Conservation (phyloP, 352 stramenopile genomes). For the Phytophthora quininea region DNA sequence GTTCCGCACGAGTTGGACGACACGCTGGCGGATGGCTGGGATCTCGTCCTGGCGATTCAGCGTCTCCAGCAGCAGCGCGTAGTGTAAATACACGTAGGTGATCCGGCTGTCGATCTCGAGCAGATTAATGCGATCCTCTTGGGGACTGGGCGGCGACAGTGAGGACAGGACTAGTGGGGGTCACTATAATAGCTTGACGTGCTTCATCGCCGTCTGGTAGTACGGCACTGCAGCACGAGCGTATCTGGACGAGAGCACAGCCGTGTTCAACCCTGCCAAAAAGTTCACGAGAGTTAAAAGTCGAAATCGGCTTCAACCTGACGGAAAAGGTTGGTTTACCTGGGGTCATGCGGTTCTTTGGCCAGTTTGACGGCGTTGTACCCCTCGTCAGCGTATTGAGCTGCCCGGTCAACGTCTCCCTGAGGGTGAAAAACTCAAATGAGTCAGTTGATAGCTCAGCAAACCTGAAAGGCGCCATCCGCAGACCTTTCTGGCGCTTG, state of each 20-base stretch:
- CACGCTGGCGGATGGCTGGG: slow-evolving; percentile 1
- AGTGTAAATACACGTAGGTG: neutral
- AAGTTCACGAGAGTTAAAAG: neutral
- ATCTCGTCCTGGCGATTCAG: slow-evolving; percentile 11
- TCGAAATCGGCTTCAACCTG: neutral
- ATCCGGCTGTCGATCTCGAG: neutral
- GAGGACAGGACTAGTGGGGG: slow-evolving; percentile 5
- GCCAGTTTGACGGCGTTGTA: neutral
- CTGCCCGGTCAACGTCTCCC: slow-evolving; percentile 12
- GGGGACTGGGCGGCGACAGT: neutral
- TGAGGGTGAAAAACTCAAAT: neutral
- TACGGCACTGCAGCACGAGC: neutral
- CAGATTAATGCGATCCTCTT: neutral
- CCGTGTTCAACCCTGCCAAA: neutral
- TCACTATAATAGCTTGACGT: slow-evolving; percentile 6
- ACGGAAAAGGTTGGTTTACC: neutral
- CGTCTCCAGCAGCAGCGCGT: slow-evolving; percentile 11
- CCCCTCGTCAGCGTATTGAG: neutral
- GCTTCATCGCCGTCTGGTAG: slow-evolving; percentile 18
- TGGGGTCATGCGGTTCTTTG: neutral
- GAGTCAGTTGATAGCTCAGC: neutral
- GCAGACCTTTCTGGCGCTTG: neutral
- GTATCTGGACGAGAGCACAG: neutral
- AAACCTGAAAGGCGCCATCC: neutral
- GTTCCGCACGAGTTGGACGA: slow-evolving; percentile 6